Percentiles rank a stretch among this genome's conserved stretches.
Conservation (phyloP, 805 yeast species). For the Pichia scutulata region DNA sequence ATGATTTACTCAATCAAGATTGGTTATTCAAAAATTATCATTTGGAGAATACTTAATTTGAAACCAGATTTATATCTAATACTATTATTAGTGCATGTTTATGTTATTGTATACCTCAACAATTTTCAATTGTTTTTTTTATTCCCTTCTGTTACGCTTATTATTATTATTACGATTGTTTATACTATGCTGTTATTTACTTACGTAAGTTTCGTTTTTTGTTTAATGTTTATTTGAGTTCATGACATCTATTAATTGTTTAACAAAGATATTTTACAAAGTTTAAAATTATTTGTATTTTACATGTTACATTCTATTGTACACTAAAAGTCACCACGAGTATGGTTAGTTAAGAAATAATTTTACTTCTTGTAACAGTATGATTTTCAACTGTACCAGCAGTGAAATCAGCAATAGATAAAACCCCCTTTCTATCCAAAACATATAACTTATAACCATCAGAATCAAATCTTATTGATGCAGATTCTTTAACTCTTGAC, state of each 20-base stretch:
- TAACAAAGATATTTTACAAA: no score
- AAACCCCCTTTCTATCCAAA: slow-evolving; percentile 73
- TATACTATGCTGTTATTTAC: background rate
- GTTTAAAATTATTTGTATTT: background rate
- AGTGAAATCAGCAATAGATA: slow-evolving; percentile 79
- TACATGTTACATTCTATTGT: background rate
- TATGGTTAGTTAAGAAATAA: slow-evolving; percentile 29
- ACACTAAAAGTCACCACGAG: background rate
- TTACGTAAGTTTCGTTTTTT: background rate
- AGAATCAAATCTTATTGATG: slow-evolving; percentile 64
- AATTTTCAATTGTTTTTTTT: background rate
- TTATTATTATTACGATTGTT: background rate
- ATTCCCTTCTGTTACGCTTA: no score
- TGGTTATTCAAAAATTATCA: slow-evolving; percentile 6
- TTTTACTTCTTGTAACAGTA: slow-evolving; percentile 61
- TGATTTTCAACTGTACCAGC: slow-evolving; percentile 72
- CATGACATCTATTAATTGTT: background rate
- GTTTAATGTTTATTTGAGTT: background rate
- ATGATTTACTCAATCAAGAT: slow-evolving; percentile 23
- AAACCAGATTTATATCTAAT: background rate
- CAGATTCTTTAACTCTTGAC: slow-evolving; percentile 64
- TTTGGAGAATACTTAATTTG: background rate
- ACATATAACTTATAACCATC: slow-evolving; percentile 75
- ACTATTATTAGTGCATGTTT: background rate
- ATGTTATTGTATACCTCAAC: background rate